Evolutionary conservation across 306 rosid genomes (phyloP).

Genomic region (Prunus kanzakura): DNA sequence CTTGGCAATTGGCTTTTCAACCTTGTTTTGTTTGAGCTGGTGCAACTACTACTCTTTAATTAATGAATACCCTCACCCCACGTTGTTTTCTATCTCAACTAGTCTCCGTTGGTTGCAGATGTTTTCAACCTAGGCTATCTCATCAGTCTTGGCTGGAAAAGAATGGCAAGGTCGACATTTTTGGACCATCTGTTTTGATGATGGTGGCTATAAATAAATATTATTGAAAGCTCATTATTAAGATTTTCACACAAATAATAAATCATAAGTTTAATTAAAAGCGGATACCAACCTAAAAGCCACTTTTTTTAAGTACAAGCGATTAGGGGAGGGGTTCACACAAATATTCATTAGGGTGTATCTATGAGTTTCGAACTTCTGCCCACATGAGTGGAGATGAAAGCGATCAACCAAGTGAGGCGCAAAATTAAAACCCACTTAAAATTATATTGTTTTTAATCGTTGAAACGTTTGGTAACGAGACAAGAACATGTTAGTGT

Average conservation of each 20-base stretch:
- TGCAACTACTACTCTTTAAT: conserved; percentile 3
- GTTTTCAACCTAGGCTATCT: neutral
- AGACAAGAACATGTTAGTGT: too few species aligned
- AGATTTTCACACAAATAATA: neutral
- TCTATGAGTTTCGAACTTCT: too few species aligned
- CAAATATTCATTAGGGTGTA: too few species aligned
- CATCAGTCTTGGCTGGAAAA: neutral
- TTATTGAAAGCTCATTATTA: neutral
- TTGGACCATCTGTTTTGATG: conserved; percentile 1
- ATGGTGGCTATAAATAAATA: neutral
- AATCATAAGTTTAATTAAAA: too few species aligned
- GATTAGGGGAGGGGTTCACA: too few species aligned
- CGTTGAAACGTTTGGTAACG: too few species aligned
- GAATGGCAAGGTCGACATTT: neutral
- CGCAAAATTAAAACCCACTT: too few species aligned
- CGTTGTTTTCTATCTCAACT: neutral
- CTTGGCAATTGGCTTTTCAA: neutral
- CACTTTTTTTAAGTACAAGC: too few species aligned
- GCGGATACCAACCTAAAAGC: too few species aligned
- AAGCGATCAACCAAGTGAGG: too few species aligned
- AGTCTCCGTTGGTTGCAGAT: neutral
- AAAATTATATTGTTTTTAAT: too few species aligned
- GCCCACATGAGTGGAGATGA: too few species aligned
- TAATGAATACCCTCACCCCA: neutral
- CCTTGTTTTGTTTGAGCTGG: neutral